Base-by-base conservation (phyloP, 2,329 filamentous ascomycete species). In the Hymenoscyphus salicellus region DNA sequence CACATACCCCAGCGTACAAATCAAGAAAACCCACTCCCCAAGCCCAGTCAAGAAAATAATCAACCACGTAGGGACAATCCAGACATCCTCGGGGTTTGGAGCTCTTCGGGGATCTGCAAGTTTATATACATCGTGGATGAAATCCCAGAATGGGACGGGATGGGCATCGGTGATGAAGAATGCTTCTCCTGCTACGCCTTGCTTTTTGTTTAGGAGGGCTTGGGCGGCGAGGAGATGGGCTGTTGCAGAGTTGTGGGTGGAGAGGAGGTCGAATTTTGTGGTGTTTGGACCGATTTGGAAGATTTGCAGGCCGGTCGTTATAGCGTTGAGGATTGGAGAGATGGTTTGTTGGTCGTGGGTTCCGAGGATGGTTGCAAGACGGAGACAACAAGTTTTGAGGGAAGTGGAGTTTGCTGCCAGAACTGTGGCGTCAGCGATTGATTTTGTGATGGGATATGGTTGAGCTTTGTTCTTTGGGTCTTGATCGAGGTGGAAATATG, bases 151-250 rank as follows among this genome's bases (percentile, higher is more conserved):
- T 2, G 14, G 36, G 11, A 59, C 26, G 8, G 58, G 58, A 11
- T 41, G 26, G 23, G 10, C 58, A 17, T 41, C 58, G 10, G 58
- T 59, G 38, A 59, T 59, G 46, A 59, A 59, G 58, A 41, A 46
- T 32, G 36, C 38, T 32, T 59, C 58, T 20, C 58, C 58, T 14
- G 16, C 33, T 26, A 59, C 38, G 2, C 32, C 26, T 7, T 23
- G 32, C n/a, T 59, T 59, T 2, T 20, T 16, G 3, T 46, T 28
- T 1, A 46, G 38, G 43, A 59, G 58, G 20, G 58, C 58, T 23
- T 26, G 3, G 4, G 58, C 58, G 16, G 58, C 58, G 7, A 59
- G n/a, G 20, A 59, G 7, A 28, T 59, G 58, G 20, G 58, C 58
- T 46, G 38, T 59, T 28, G 58, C 58, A 10, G 58, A 36, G 17